These are phyloP conservation scores for Amauroascus verrucosus DNA, from an alignment of 2,329 filamentous ascomycete species.

Conservation along the genomic window DNA sequence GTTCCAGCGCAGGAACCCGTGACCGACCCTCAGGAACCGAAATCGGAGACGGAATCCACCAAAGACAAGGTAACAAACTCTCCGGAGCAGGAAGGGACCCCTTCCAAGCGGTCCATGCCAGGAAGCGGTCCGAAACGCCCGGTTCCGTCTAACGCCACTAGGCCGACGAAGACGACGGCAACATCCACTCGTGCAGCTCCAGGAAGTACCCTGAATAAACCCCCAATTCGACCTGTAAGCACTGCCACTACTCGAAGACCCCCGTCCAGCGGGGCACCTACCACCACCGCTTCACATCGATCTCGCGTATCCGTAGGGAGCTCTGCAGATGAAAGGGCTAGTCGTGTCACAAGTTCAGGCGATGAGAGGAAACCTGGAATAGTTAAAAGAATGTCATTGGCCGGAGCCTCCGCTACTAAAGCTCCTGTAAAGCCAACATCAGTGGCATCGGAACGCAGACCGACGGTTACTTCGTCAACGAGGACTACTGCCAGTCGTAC, in stretches of 20 bases:
- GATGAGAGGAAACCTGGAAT: slow-evolving; percentile 34
- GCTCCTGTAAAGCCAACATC: slow-evolving; percentile 27
- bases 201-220: slow-evolving; percentile 35
- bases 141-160: slow-evolving; percentile 19
- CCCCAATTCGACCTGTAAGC: slow-evolving; percentile 34
- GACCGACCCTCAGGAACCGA: slow-evolving; percentile 21
- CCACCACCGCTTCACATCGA: slow-evolving; percentile 31
- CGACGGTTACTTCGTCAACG: slow-evolving; percentile 28
- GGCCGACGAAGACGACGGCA: slow-evolving; percentile 21
- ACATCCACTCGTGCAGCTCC: slow-evolving; percentile 24
- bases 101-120: slow-evolving; percentile 28
- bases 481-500: slow-evolving; percentile 24
- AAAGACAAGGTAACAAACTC: slow-evolving; percentile 26
- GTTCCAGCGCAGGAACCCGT: slow-evolving; percentile 24
- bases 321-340: slow-evolving; percentile 36
- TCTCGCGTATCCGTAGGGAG: slow-evolving; percentile 36
- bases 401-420: slow-evolving; percentile 29
- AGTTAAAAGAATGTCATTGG: slow-evolving; percentile 39
- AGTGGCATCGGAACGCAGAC: slow-evolving; percentile 29
- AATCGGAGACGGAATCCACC: slow-evolving; percentile 28
- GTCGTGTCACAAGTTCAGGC: slow-evolving; percentile 35
- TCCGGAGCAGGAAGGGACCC: slow-evolving; percentile 25
- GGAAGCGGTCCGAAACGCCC: slow-evolving; percentile 31
- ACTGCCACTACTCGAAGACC: slow-evolving; percentile 26
- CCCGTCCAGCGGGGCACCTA: slow-evolving; percentile 22